Evolutionary conservation across 1,284 basidiomycete species (phyloP).

Genomic region (Ganoderma sinense): DNA sequence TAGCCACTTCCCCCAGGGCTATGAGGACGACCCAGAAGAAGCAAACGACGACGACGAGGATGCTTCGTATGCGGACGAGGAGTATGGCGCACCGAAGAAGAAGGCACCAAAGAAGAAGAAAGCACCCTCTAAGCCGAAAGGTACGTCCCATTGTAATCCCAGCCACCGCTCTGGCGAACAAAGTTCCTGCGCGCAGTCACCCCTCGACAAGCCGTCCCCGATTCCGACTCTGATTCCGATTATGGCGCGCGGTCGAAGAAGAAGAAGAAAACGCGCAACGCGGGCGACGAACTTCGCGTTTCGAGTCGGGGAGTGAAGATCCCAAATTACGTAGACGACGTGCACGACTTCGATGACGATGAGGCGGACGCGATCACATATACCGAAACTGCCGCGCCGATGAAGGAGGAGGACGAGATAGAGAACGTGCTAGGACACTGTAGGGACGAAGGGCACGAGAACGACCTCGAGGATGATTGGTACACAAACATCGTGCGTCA

Average conservation of each 20-base stretch:
- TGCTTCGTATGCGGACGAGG: constrained; percentile 79
- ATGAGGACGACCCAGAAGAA: constrained; percentile 61
- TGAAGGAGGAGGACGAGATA: constrained; percentile 87
- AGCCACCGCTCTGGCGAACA: background rate
- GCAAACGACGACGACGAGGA: constrained; percentile 68
- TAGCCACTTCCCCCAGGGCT: constrained; percentile 56
- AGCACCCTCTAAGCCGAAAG: constrained; percentile 66
- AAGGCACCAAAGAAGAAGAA: constrained; percentile 74
- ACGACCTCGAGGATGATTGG: constrained; percentile 83
- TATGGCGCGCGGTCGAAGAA: constrained; percentile 88
- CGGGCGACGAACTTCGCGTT: constrained; percentile 76
- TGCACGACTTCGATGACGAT: constrained; percentile 83
- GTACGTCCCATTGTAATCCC: constrained; percentile 46
- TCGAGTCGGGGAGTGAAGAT: constrained; percentile 84
- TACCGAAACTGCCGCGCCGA: constrained; percentile 54
- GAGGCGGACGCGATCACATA: constrained; percentile 65
- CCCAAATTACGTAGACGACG: constrained; percentile 87
- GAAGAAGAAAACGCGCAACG: constrained; percentile 75
- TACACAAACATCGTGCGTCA: constrained; percentile 83
- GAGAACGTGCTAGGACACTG: constrained; percentile 86
- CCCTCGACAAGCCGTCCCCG: constrained; percentile 54
- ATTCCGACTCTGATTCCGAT: constrained; percentile 86
- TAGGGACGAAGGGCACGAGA: constrained; percentile 81
- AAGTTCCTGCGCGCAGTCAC: constrained; percentile 43
- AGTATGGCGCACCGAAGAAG: constrained; percentile 68